phyloP scores from a whole-genome alignment of 495 filamentous ascomycete species.

The Podospora pseudocomata region DNA sequence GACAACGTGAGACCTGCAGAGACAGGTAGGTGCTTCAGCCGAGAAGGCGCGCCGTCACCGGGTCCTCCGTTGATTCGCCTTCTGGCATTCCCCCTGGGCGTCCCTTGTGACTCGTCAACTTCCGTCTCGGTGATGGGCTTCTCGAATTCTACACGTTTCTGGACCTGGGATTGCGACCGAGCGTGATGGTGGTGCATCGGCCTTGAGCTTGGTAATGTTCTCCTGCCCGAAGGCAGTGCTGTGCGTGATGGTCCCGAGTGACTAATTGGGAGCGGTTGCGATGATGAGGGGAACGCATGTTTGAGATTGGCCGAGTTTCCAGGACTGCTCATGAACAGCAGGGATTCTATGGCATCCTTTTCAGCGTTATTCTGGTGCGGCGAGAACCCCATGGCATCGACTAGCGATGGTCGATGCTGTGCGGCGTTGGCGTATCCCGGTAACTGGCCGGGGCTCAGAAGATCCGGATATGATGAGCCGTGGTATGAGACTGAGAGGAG shows the following conservation, averaged over 20 bases:
- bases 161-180: slow-evolving; percentile 31
- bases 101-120: slow-evolving; percentile 39
- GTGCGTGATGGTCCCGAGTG: slow-evolving; percentile 30
- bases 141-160: slow-evolving; percentile 48
- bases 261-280: slow-evolving; percentile 31
- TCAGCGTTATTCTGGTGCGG: slow-evolving; percentile 58
- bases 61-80: slow-evolving; percentile 36
- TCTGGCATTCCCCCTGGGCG: slow-evolving; percentile 40
- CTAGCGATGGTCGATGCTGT: slow-evolving; percentile 51
- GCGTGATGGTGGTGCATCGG: slow-evolving; percentile 39
- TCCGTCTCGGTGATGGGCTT: slow-evolving; percentile 44
- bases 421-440: slow-evolving; percentile 20
- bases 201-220: slow-evolving; percentile 43
- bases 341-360: slow-evolving; percentile 80
- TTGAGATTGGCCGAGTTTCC: slow-evolving; percentile 63
- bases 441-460: slow-evolving; percentile 39
- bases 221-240: slow-evolving; percentile 42
- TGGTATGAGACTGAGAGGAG: slow-evolving; percentile 40
- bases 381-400: slow-evolving; percentile 57
- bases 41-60: slow-evolving; percentile 15
- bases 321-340: slow-evolving; percentile 85
- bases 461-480: slow-evolving; percentile 31
- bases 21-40: slow-evolving; percentile 37
- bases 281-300: slow-evolving; percentile 42
- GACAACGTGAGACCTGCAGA: slow-evolving; percentile 38